Evolutionary conservation across 2,329 filamentous ascomycete genomes (phyloP), one percentile per base, ranked within the genome.

Genomic region (Penicillium sp.): DNA sequence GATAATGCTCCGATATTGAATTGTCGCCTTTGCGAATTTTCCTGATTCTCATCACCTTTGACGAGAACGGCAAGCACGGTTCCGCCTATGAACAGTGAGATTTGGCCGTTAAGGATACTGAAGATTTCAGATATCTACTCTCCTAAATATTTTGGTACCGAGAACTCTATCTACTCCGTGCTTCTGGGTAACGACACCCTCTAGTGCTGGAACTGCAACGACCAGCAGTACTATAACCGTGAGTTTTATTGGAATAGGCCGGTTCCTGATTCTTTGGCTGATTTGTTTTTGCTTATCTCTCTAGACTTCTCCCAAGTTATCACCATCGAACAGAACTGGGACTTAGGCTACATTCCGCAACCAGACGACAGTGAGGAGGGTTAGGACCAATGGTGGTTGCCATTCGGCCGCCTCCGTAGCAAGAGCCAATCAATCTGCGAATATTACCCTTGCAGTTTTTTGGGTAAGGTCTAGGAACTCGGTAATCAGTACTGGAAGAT

Each of bases 11-110:
- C n/a, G n/a, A n/a, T n/a, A n/a, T n/a, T n/a, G n/a, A n/a, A n/a
- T n/a, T n/a, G n/a, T n/a, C n/a, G n/a, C n/a, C n/a, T n/a, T n/a
- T n/a, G n/a, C n/a, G n/a, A n/a, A n/a, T n/a, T n/a, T n/a, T n/a
- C n/a, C n/a, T 57, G 6, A 55, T 57, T 21, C 43, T 57, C 7
- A n/a, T 57, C 6, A 57, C 54, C 18, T 57, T 57, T 24, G 54
- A 57, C 7, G 54, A 57, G 36, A 54, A 53, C 33, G 49, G 51
- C n/a, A n/a, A n/a, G n/a, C n/a, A n/a, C n/a, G n/a, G n/a, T n/a
- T n/a, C n/a, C n/a, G n/a, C n/a, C n/a, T 53, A 47, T 13, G 46
- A 15, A 15, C n/a, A 8, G 24, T 8, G 7, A 36, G 12, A 6
- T 13, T 13, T 29, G 28, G 28, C 10, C 28, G 10, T 29, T 29